These are phyloP conservation scores for Suillus decipiens DNA, from an alignment of 768 basidiomycete species.

Conservation along the genomic window DNA sequence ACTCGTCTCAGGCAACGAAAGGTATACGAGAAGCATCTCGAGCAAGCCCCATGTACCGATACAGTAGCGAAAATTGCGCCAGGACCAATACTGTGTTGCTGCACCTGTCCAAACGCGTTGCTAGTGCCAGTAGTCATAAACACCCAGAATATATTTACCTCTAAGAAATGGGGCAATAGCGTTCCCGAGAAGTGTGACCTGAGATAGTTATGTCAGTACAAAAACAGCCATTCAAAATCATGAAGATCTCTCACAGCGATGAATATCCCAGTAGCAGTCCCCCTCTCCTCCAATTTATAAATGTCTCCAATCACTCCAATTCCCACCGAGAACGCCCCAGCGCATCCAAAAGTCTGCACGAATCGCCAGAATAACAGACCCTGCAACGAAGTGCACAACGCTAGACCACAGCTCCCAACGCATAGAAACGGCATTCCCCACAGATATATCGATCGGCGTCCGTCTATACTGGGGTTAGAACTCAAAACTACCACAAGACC, in stretches of 20 bases:
- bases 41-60: conserved; percentile 44
- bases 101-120: conserved; percentile 34
- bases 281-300: conserved; percentile 61
- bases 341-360: conserved; percentile 66
- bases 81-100: conserved; percentile 61
- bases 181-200: conserved; percentile 58
- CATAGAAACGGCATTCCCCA: conserved; percentile 57
- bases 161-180: conserved; percentile 61
- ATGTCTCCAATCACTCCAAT: conserved; percentile 67
- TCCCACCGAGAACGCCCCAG: conserved; percentile 54
- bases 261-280: conserved; percentile 60
- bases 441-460: conserved; percentile 62
- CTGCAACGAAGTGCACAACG: conserved; percentile 42
- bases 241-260: conserved; percentile 40
- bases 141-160: conserved; percentile 33
- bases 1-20: conserved; percentile 66
- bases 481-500: background rate
- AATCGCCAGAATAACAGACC: conserved; percentile 64
- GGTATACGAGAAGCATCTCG: conserved; percentile 40
- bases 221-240: conserved; percentile 13
- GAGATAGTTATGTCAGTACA: background rate
- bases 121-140: background rate
- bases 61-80: conserved; percentile 58
- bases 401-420: conserved; percentile 62
- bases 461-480: conserved; percentile 45